Evolutionary conservation across 2,329 filamentous ascomycete species (phyloP), one percentile per base, ranked within the genome.

Genomic region (Tolypocladium guangdongense): DNA sequence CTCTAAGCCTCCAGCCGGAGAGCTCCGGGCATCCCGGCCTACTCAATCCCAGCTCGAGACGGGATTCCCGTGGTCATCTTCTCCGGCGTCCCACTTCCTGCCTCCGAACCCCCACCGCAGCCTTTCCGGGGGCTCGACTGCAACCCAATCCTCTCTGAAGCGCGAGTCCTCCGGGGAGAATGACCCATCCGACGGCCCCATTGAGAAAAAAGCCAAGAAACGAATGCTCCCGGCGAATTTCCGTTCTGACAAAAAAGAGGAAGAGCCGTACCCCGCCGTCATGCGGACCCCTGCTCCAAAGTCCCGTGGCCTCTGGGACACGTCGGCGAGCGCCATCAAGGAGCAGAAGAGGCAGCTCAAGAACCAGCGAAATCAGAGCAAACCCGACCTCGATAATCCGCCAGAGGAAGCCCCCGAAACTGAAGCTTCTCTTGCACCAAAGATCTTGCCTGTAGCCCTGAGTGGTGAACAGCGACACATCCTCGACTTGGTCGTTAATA

Each of bases 381-480:
- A 71, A 35, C 62, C 72, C 4, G 65, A 67, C 7, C 70, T 72
- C 22, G 71, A 72, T 37, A 64, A 72, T 52, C 37, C 55, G 10
- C 22, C 51, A 41, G 57, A 58, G 18, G 78, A 76, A 2, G 68
- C 74, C 6, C 70, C 73, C 39, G 72, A 77, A 38, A 69, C 73
- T 12, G 55, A 63, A 8, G 62, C 67, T 24, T 16, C 62, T 74
- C 51, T 55, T 14, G 57, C 69, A 53, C 65, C 69, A 64, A 68
- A 80, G 53, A 71, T 81, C 8, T 63, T 64, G 30, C 71, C 78
- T 11, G 78, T 95, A 11, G 84, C 86, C 53, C 75, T 99, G 37
- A 96, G 89, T 65, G 80, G 86, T 14, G 93, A 99, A 66, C 93
- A 99, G 69, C 80, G 82, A 55, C 83, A 88, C 55, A 90, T 99